Conservation (phyloP, 148 eudicot genomes). For the Silene uniflora region DNA sequence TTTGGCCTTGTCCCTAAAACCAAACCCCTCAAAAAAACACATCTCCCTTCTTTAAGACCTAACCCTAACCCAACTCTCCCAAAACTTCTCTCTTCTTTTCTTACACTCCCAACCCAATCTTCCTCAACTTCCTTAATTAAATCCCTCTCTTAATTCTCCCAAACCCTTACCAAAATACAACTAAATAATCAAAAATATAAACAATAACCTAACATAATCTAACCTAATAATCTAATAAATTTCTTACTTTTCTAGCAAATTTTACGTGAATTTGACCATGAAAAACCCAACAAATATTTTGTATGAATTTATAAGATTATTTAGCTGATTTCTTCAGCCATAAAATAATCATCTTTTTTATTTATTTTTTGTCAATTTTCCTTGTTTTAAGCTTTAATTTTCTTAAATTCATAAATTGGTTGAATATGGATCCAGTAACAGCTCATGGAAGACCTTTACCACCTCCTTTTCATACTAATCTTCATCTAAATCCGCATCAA, state of each 20-base stretch:
- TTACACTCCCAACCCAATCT: conserved; percentile 6
- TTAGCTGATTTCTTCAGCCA: background rate
- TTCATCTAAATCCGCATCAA: conserved; percentile 34
- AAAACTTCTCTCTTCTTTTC: background rate
- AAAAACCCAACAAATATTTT: background rate
- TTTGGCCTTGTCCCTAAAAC: conserved; percentile 12
- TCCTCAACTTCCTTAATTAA: conserved; percentile 6
- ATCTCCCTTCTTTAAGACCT: conserved; percentile 25
- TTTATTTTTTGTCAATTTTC: no score
- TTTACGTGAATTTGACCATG: conserved; percentile 10
- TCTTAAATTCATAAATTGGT: no score
- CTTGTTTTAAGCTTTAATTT: no score
- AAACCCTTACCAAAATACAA: conserved; percentile 23
- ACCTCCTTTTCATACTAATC: conserved; percentile 42
- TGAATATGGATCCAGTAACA: conserved; percentile 31
- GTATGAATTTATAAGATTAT: background rate
- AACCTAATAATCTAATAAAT: background rate
- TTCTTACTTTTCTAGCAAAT: background rate
- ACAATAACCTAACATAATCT: conserved; percentile 1
- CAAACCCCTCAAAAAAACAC: background rate
- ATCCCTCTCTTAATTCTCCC: conserved; percentile 4
- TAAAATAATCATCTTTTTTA: background rate
- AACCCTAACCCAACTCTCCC: conserved; percentile 40
- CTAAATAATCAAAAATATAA: background rate
- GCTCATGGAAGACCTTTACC: conserved; percentile 36